phyloP scores from a whole-genome alignment of 2,329 filamentous ascomycete genomes.

The Cladophialophora chaetospira region DNA sequence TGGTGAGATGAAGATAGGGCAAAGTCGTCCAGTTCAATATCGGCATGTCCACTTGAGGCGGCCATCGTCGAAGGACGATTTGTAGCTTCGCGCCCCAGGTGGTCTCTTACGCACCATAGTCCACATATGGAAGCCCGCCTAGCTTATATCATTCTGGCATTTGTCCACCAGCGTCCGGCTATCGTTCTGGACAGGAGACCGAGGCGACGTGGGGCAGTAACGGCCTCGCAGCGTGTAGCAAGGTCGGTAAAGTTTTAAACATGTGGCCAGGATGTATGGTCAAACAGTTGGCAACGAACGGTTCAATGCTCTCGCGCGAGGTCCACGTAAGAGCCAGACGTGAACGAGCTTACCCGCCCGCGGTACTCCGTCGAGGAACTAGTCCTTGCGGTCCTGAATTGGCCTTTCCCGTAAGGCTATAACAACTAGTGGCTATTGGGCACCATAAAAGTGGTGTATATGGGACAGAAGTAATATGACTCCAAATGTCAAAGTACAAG shows the following conservation, averaged over 20 bases:
- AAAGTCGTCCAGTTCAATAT: slow-evolving; percentile 2
- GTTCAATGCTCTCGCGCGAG: background rate
- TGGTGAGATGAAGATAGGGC: slow-evolving; percentile 4
- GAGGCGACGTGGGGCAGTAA: background rate
- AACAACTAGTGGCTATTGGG: too few relatives aligned
- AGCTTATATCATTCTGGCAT: background rate
- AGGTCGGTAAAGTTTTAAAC: background rate
- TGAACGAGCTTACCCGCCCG: background rate
- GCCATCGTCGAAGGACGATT: background rate
- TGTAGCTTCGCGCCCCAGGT: background rate
- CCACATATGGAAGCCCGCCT: background rate
- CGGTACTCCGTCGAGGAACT: background rate
- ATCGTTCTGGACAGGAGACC: too few relatives aligned
- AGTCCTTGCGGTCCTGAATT: background rate
- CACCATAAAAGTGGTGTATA: too few relatives aligned
- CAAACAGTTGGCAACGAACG: background rate
- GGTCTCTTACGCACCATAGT: background rate
- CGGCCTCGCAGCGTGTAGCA: background rate
- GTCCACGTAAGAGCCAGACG: background rate
- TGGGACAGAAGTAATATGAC: too few relatives aligned
- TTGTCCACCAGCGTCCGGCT: background rate
- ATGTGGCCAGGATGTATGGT: background rate
- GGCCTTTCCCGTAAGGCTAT: background rate
- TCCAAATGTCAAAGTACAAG: too few relatives aligned
- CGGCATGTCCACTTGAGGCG: background rate